A percentile compares a stretch with the other conserved stretches of the same genome.
These are phyloP conservation scores for Grifola frondosa DNA, from an alignment of 1,284 basidiomycete species.

Conservation along the genomic window DNA sequence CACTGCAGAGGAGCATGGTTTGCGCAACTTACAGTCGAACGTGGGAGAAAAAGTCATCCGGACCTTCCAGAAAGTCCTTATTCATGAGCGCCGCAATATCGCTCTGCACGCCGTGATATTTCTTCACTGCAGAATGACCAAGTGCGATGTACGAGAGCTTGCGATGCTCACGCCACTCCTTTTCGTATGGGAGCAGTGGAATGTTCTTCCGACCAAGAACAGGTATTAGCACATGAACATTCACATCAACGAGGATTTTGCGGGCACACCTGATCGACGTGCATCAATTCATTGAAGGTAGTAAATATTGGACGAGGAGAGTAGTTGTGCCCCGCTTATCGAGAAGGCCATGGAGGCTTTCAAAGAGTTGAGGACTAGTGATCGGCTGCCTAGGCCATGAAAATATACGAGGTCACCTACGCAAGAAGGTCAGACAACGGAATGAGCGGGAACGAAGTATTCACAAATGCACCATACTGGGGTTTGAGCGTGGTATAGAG, in stretches of 20 bases:
- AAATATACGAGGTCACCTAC: slow-evolving; percentile 18
- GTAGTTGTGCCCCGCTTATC: slow-evolving; percentile 33
- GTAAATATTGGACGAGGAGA: slow-evolving; percentile 36
- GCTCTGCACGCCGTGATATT: slow-evolving; percentile 28
- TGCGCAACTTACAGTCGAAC: slow-evolving; percentile 20
- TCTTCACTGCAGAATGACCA: slow-evolving; percentile 26
- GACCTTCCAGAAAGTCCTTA: slow-evolving; percentile 12
- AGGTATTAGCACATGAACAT: not conserved
- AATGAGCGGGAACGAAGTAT: no score
- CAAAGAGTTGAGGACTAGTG: slow-evolving; percentile 36
- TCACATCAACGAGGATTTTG: not conserved
- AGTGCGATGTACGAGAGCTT: slow-evolving; percentile 28
- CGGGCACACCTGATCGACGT: slow-evolving; percentile 26
- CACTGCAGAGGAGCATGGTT: not conserved
- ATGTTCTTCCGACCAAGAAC: no score
- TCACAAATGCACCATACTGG: slow-evolving; percentile 6
- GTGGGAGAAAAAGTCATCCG: slow-evolving; percentile 17
- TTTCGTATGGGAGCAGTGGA: slow-evolving; percentile 16
- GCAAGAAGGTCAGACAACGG: not conserved
- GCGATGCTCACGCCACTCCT: slow-evolving; percentile 27
- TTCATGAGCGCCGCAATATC: slow-evolving; percentile 22
- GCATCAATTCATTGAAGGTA: slow-evolving; percentile 38
- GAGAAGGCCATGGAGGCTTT: slow-evolving; percentile 32
- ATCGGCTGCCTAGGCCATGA: slow-evolving; percentile 16
- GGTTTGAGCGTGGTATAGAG: slow-evolving; percentile 7